Evolutionary conservation across 2,329 filamentous ascomycete genomes (phyloP), one percentile per base, ranked within the genome.

Genomic region (Colletotrichum truncatum): DNA sequence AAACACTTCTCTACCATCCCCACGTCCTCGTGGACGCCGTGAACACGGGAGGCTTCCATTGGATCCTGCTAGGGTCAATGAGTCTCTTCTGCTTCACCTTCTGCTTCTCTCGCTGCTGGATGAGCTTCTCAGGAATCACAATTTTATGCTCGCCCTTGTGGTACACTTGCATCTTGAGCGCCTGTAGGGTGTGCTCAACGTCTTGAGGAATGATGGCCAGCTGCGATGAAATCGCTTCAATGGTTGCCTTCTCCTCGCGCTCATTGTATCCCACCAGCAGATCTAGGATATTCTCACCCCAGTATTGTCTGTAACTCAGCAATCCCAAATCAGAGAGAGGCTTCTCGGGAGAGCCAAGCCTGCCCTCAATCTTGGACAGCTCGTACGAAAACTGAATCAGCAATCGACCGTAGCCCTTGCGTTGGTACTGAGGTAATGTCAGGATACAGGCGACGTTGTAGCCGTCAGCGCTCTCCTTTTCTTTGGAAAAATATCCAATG

Each of bases 401-500:
- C 11, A 99, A 85, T 65, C 93, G 91, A 23, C 97, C 96, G 72
- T 96, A 98, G 0, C 96, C 96, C 74, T 97, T 96, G 23, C 96
- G 89, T 78, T 99, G 96, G 72, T 97, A 98, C 75, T 99, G 97
- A 0, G 96, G 96, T 4, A 99, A 84, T 0, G 96, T 99, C 64
- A 99, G 84, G 76, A 99, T 99, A 86, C 97, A 99, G 4, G 96
- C 97, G 30, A 99, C 91, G 75, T 99, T 99, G 85, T 98, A 99
- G 28, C 93, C 93, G 73, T 99, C 97, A 0, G 94, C 94, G 38
- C 92, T 95, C 78, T 99, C 96, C 72, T 99, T 99, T 78, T 99
- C 96, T 76, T 99, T 99, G 60, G 93, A 97, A 78, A 99, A 99
- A 76, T 98, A 99, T n/a, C 96, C 96, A n/a, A 99, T 93, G 52